Percentiles rank a stretch among this genome's conserved stretches.
Conservation (phyloP, 441 rosid species). For the Mallotus repandus region DNA sequence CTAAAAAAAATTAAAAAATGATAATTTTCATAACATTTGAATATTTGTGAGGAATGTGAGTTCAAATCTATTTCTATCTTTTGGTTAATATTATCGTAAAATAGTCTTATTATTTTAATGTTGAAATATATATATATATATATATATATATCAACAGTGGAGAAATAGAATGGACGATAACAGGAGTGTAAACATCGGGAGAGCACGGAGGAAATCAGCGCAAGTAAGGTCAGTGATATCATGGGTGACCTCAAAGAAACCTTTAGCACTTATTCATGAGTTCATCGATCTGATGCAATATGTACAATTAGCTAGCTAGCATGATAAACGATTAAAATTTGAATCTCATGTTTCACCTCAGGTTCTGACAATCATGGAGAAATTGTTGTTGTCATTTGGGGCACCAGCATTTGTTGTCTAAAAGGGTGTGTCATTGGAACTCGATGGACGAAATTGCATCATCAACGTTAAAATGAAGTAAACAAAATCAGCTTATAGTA, state of each 20-base stretch:
- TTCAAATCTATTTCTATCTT: no score
- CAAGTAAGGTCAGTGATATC: slow-evolving; percentile 68
- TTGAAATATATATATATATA: no score
- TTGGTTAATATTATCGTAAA: no score
- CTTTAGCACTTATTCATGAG: slow-evolving; percentile 72
- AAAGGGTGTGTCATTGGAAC: slow-evolving; percentile 64
- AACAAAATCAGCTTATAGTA: not conserved
- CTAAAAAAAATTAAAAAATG: no score
- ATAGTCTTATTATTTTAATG: no score
- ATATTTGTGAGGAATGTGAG: no score
- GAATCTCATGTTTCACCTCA: slow-evolving; percentile 48
- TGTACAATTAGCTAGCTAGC: no score
- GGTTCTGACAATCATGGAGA: slow-evolving; percentile 81
- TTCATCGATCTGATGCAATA: not conserved
- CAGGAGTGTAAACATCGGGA: slow-evolving; percentile 94
- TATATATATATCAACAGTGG: no score
- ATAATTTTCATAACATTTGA: no score
- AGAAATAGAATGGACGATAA: slow-evolving; percentile 86
- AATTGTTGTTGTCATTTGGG: slow-evolving; percentile 85
- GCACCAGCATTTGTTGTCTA: slow-evolving; percentile 91
- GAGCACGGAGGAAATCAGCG: slow-evolving; percentile 98
- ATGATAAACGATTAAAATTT: no score
- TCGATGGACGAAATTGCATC: slow-evolving; percentile 78
- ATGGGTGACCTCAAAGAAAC: slow-evolving; percentile 65
- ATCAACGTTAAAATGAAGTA: not conserved